Evolutionary conservation across 768 basidiomycete genomes (phyloP).

Genomic region (Clitopilus passeckerianus): DNA sequence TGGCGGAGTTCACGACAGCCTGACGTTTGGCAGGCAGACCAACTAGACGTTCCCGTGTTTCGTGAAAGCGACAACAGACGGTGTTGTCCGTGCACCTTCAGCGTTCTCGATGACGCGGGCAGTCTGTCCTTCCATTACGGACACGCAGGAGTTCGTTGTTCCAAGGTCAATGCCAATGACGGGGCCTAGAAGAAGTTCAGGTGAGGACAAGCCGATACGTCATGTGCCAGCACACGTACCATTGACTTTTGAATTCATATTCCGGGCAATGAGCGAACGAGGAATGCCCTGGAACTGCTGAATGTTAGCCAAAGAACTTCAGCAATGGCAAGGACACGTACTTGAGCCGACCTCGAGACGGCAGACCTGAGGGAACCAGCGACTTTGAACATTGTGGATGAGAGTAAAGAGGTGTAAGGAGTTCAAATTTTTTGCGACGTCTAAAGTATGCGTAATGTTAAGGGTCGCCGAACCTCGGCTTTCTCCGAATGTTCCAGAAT

Average conservation of each 20-base stretch:
- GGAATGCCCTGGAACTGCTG: constrained; percentile 46
- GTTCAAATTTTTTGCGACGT: constrained; percentile 36
- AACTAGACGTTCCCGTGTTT: constrained; percentile 97
- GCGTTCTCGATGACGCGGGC: constrained; percentile 96
- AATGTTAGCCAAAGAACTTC: constrained; percentile 1
- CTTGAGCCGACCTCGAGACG: constrained; percentile 59
- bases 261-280: constrained; percentile 76
- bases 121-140: constrained; percentile 93
- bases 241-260: constrained; percentile 93
- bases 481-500: constrained; percentile 34
- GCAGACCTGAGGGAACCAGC: constrained; percentile 60
- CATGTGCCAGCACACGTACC: constrained; percentile 41
- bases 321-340: constrained; percentile 27
- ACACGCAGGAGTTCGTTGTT: constrained; percentile 88
- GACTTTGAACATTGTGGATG: constrained; percentile 68
- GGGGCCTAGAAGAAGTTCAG: constrained; percentile 45
- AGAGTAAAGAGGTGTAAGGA: constrained; percentile 31
- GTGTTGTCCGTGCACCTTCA: constrained; percentile 96
- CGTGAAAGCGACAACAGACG: constrained; percentile 97
- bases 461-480: constrained; percentile 27
- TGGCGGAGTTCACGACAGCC: constrained; percentile 90
- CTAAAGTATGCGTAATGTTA: constrained; percentile 23
- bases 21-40: constrained; percentile 97
- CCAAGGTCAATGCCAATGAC: constrained; percentile 97
- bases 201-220: constrained; percentile 1